These are phyloP conservation scores for Candida sanyaensis DNA, from an alignment of 1,139 yeast species.

Conservation along the genomic window DNA sequence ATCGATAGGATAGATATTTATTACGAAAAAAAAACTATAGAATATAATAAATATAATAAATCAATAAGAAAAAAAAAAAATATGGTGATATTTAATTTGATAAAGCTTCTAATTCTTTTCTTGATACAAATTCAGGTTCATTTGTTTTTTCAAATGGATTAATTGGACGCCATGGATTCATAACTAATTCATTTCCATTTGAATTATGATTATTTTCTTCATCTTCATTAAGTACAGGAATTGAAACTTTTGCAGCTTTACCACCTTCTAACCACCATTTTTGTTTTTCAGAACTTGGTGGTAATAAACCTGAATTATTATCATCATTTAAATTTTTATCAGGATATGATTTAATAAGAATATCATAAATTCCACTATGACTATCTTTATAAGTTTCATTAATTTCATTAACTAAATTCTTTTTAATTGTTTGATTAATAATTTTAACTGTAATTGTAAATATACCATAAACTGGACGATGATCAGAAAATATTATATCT, in stretches of 20 bases:
- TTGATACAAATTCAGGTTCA: conserved; percentile 36
- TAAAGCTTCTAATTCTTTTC: conserved; percentile 12
- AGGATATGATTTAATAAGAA: conserved; percentile 27
- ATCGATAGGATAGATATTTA: too few species aligned
- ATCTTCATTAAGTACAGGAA: conserved; percentile 41
- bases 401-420: conserved; percentile 56
- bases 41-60: not conserved
- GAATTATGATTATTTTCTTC: not conserved
- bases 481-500: conserved; percentile 78
- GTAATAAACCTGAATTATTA: conserved; percentile 56
- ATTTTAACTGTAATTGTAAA: conserved; percentile 70
- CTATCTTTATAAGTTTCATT: conserved; percentile 57
- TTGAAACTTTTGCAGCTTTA: conserved; percentile 65
- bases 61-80: too few species aligned
- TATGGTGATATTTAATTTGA: conserved; percentile 3
- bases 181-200: conserved; percentile 25
- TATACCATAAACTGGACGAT: conserved; percentile 85
- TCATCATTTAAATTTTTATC: conserved; percentile 18
- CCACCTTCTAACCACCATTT: conserved; percentile 96
- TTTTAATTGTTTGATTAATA: conserved; percentile 65
- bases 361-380: conserved; percentile 44
- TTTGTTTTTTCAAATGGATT: conserved; percentile 64
- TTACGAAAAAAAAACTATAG: not conserved
- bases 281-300: conserved; percentile 79
- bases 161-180: conserved; percentile 67